Conservation (phyloP, 2,329 filamentous ascomycete genomes). For the Stachybotrys elegans region DNA sequence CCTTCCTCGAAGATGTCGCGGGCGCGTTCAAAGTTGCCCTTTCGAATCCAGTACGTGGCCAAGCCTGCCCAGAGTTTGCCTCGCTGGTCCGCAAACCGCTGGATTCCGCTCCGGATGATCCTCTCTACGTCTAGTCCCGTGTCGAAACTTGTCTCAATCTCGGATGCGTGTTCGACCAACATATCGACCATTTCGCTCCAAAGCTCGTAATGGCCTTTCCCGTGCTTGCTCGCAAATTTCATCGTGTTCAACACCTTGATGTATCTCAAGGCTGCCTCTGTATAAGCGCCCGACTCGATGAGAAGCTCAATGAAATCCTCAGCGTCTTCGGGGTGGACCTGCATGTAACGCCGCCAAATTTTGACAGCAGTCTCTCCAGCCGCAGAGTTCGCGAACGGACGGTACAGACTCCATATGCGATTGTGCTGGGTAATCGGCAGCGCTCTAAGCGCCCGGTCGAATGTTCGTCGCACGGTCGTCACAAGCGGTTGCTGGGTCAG, state of each 20-base stretch:
- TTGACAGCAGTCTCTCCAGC: constrained; percentile 86
- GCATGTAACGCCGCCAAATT: constrained; percentile 94
- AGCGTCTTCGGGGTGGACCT: constrained; percentile 89
- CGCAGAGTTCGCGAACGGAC: constrained; percentile 85
- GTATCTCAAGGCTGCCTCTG: constrained; percentile 85
- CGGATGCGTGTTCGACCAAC: constrained; percentile 82
- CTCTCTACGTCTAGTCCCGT: constrained; percentile 83
- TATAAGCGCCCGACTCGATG: constrained; percentile 75
- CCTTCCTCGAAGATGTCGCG: constrained; percentile 94
- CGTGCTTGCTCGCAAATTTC: constrained; percentile 85
- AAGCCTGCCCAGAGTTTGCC: constrained; percentile 93
- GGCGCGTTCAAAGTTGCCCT: constrained; percentile 86
- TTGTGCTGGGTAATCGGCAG: constrained; percentile 93
- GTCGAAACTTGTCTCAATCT: constrained; percentile 76
- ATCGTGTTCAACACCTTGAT: constrained; percentile 89
- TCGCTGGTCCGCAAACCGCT: constrained; percentile 85
- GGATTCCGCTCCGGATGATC: constrained; percentile 88
- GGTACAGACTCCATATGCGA: constrained; percentile 88
- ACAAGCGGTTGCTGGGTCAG: constrained; percentile 88
- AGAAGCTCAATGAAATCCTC: constrained; percentile 94
- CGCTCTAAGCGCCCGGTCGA: constrained; percentile 87
- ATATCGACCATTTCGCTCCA: constrained; percentile 98
- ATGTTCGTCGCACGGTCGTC: constrained; percentile 78
- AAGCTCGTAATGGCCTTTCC: constrained; percentile 91
- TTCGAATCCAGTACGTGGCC: constrained; percentile 94